phyloP scores from a whole-genome alignment of 768 basidiomycete species.

The Xerocomellus intermedius region DNA sequence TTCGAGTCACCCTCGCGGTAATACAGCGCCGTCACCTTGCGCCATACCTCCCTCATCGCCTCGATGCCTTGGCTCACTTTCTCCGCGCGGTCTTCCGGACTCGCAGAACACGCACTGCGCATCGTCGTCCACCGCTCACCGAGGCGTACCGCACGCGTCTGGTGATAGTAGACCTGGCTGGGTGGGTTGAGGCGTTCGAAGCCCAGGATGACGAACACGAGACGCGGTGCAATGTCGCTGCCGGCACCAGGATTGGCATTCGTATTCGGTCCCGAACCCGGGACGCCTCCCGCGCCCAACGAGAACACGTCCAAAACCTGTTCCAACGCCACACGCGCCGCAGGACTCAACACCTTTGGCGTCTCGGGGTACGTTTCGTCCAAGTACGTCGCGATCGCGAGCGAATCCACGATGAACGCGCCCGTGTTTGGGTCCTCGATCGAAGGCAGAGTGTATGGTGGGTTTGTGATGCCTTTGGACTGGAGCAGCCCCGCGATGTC shows the following conservation, averaged over 20 bases:
- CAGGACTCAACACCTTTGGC: conserved; percentile 37
- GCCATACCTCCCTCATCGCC: conserved; percentile 29
- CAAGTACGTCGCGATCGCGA: conserved; percentile 48
- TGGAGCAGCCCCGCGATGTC: conserved; percentile 40
- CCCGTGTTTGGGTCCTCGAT: conserved; percentile 48
- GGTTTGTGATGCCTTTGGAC: conserved; percentile 25
- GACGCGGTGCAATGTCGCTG: background rate
- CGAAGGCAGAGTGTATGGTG: conserved; percentile 44
- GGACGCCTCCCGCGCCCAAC: background rate
- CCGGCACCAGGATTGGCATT: background rate
- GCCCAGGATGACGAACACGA: conserved; percentile 25
- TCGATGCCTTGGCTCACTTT: conserved; percentile 18
- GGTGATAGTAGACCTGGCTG: conserved; percentile 40
- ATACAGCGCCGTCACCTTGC: conserved; percentile 17
- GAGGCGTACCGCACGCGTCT: conserved; percentile 33
- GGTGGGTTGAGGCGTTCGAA: conserved; percentile 29
- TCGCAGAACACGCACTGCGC: conserved; percentile 18
- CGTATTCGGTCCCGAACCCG: background rate
- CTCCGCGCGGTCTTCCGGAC: conserved; percentile 24
- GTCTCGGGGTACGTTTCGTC: conserved; percentile 48
- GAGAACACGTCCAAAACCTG: conserved; percentile 25
- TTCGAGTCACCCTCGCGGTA: background rate
- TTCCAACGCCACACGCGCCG: conserved; percentile 33
- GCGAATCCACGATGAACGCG: conserved; percentile 40
- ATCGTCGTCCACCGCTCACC: conserved; percentile 39